phyloP scores from a whole-genome alignment of 2,329 filamentous ascomycete genomes.

The Ophiognomonia clavigignenti-juglandacearum region DNA sequence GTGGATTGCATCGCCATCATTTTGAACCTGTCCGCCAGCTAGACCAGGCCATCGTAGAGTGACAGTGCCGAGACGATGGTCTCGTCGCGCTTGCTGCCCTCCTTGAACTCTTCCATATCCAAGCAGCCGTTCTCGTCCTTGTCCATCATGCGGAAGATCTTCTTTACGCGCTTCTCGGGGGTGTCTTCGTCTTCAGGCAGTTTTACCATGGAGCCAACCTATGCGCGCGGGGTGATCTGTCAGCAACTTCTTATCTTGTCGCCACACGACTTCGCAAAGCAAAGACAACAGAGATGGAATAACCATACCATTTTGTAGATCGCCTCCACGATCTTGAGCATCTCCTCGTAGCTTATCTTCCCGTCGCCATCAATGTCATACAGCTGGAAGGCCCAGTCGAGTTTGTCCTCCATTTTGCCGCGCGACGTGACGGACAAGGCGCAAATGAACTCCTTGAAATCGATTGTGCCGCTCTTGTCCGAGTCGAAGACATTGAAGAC shows the following conservation, averaged over 20 bases:
- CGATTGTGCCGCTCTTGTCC: slow-evolving; percentile 94
- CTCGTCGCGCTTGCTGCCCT: slow-evolving; percentile 97
- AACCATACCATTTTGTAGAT: slow-evolving; percentile 97
- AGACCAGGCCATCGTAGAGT: slow-evolving; percentile 93
- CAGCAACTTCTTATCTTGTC: not conserved
- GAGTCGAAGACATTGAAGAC: slow-evolving; percentile 99
- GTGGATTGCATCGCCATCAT: not conserved
- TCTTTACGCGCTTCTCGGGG: slow-evolving; percentile 93
- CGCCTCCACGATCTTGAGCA: slow-evolving; percentile 96
- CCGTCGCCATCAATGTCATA: slow-evolving; percentile 99
- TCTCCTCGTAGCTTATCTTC: slow-evolving; percentile 98
- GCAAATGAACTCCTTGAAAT: slow-evolving; percentile 99
- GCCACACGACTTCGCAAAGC: not conserved
- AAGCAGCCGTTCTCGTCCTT: slow-evolving; percentile 98
- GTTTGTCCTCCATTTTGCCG: slow-evolving; percentile 98
- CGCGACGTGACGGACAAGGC: slow-evolving; percentile 93
- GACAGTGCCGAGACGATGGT: slow-evolving; percentile 97
- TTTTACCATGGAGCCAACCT: slow-evolving; percentile 99
- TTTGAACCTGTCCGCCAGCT: slow-evolving; percentile 8
- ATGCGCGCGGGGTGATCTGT: slow-evolving; percentile 2
- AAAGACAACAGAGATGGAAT: not conserved
- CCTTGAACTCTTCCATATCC: slow-evolving; percentile 98
- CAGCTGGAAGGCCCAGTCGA: slow-evolving; percentile 98
- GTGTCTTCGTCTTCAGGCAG: slow-evolving; percentile 98
- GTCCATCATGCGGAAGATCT: slow-evolving; percentile 99